Percentiles rank a stretch among this genome's conserved stretches.
These are phyloP conservation scores for Sporobolomyces phaffii DNA, from an alignment of 768 basidiomycete genomes.

Conservation along the genomic window DNA sequence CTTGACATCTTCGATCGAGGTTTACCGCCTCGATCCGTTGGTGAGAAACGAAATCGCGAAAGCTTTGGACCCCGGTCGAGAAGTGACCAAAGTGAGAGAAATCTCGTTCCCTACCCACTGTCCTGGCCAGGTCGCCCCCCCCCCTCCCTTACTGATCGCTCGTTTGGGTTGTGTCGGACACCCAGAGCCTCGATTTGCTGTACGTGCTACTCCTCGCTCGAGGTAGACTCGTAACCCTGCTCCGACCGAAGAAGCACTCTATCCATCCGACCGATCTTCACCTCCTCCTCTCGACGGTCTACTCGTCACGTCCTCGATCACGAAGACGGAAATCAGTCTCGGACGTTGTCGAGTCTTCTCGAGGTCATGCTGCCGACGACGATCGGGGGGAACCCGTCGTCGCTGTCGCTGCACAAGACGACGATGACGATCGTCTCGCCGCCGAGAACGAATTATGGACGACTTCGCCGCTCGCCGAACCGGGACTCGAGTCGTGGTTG, in stretches of 20 bases:
- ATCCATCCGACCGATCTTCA: slow-evolving; percentile 73
- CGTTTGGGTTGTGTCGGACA: neutral
- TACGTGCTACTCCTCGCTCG: slow-evolving; percentile 81
- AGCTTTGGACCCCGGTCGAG: slow-evolving; percentile 14
- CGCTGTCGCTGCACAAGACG: too few relatives aligned
- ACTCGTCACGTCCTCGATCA: slow-evolving; percentile 57
- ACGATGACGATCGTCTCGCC: neutral
- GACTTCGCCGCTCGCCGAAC: slow-evolving; percentile 57
- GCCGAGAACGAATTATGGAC: slow-evolving; percentile 45
- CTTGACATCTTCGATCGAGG: slow-evolving; percentile 16
- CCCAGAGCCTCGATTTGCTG: slow-evolving; percentile 60
- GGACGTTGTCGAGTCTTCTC: too few relatives aligned
- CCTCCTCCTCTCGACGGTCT: slow-evolving; percentile 72
- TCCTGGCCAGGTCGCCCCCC: too few relatives aligned
- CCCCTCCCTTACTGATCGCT: too few relatives aligned
- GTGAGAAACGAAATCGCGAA: slow-evolving; percentile 8
- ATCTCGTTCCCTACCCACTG: neutral
- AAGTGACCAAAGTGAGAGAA: slow-evolving; percentile 5
- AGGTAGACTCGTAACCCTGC: slow-evolving; percentile 73
- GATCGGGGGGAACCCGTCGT: too few relatives aligned
- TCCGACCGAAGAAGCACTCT: slow-evolving; percentile 84
- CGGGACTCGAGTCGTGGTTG: slow-evolving; percentile 75
- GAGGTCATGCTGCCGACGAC: too few relatives aligned
- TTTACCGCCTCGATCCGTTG: slow-evolving; percentile 11
- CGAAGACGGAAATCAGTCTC: neutral